Base-by-base conservation (phyloP, 306 rosid genomes). In the Quillaja saponaria region DNA sequence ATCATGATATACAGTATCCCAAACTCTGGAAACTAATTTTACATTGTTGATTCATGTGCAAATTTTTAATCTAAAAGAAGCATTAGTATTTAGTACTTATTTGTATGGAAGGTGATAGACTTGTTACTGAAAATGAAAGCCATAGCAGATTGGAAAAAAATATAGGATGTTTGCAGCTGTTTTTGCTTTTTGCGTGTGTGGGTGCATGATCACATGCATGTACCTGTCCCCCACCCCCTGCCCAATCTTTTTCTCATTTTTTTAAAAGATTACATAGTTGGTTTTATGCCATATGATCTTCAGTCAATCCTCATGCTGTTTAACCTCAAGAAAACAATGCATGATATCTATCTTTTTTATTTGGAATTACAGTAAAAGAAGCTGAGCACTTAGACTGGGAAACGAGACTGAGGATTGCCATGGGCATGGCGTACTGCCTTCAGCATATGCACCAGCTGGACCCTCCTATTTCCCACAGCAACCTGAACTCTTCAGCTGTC, bases 351-450 rank as follows among this genome's bases (percentile, higher is more conserved):
- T 8, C 12, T 39, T 39, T 61, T 37, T 15, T 57, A n/a, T 64
- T 74, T 62, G 16, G 9, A 56, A 58, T 60, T 78, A 74, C 91
- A 92, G 99, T 85, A 62, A 69, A 75, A 81, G 99, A 92, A 78
- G 84, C 95, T 4, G 99, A 94, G 78, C 97, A 94, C 79, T 75
- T 94, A 84, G 90, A 94, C 74, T 94, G 96, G 99, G 76, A 25
- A 68, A 83, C 90, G 82, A 83, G 96, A 50, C 75, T 87, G 9
- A 80, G 99, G 73, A 78, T 83, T 45, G 82, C 87, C 33, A 82
- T 85, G 85, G 99, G 99, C 53, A 76, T 76, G 80, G 85, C 94
- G 50, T 89, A 86, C 83, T 86, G 91, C 76, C 81, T 92, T 7
- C 96, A 87, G 58, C 71, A 89, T 44, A 65, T 92, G 84, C 99